Conservation (phyloP, 2,329 filamentous ascomycete species). For the Thelonectria rubi region DNA sequence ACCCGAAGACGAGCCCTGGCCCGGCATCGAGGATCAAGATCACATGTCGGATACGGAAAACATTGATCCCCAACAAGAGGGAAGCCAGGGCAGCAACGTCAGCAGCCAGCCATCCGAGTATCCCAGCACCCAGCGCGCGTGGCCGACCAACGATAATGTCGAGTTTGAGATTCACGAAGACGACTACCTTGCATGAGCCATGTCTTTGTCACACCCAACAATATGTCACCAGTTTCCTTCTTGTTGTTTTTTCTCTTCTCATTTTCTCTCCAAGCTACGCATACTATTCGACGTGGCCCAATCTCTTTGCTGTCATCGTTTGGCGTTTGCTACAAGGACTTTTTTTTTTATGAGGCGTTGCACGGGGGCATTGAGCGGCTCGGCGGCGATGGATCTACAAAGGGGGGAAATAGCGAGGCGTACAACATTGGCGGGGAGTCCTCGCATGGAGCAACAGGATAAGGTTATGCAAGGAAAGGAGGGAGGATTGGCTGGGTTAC, state of each 20-base stretch:
- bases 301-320: slow-evolving; percentile 9
- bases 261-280: not conserved
- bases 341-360: slow-evolving; percentile 22
- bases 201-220: not conserved
- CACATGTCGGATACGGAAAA: slow-evolving; percentile 61
- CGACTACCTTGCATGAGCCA: slow-evolving; percentile 34
- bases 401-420: slow-evolving; percentile 7
- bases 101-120: slow-evolving; percentile 67
- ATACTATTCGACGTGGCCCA: not conserved
- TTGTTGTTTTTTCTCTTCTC: slow-evolving; percentile 1
- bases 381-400: slow-evolving; percentile 15
- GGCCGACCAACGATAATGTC: slow-evolving; percentile 44
- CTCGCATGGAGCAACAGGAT: not conserved
- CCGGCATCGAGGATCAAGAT: slow-evolving; percentile 62
- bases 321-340: slow-evolving; percentile 15
- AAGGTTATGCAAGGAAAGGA: not conserved
- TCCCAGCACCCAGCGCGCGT: slow-evolving; percentile 59
- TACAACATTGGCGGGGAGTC: slow-evolving; percentile 9
- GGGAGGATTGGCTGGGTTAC: not conserved
- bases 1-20: slow-evolving; percentile 66
- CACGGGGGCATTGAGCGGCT: not conserved
- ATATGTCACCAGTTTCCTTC: slow-evolving; percentile 4
- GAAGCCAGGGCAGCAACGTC: slow-evolving; percentile 46
- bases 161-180: slow-evolving; percentile 56
- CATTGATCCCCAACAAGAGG: slow-evolving; percentile 51